A percentile compares a stretch with the other conserved stretches of the same genome.
phyloP scores from a whole-genome alignment of 106 monocot species.

The Xerophyta viscosa region DNA sequence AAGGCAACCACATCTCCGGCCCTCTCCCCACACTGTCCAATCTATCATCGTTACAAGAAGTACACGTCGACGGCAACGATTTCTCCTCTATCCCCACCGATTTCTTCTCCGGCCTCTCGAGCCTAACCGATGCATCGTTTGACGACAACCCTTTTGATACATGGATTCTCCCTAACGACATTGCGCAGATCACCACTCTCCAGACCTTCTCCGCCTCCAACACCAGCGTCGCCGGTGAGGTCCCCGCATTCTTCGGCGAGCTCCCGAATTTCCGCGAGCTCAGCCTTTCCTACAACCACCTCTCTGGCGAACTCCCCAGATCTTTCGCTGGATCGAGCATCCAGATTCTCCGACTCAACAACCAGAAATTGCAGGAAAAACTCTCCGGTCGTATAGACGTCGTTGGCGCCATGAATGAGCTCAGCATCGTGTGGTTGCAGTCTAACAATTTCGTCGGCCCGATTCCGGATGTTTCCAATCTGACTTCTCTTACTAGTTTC shows the following conservation, averaged over 20 bases:
- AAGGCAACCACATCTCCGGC: conserved; percentile 40
- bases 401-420: conserved; percentile 38
- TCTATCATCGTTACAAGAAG: conserved; percentile 28
- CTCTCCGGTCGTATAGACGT: conserved; percentile 62
- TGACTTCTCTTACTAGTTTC: conserved; percentile 40
- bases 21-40: conserved; percentile 44
- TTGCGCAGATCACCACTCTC: conserved; percentile 15
- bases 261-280: conserved; percentile 32
- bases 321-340: conserved; percentile 32
- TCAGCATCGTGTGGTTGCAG: conserved; percentile 53
- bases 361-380: conserved; percentile 32
- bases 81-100: conserved; percentile 46
- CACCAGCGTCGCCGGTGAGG: conserved; percentile 33
- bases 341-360: conserved; percentile 49
- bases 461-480: conserved; percentile 71
- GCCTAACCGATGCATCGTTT: conserved; percentile 34
- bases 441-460: conserved; percentile 75
- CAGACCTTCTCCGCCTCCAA: conserved; percentile 56
- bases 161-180: conserved; percentile 40
- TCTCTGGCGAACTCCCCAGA: conserved; percentile 35
- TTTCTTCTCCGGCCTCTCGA: conserved; percentile 58
- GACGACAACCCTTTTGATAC: conserved; percentile 52
- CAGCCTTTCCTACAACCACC: conserved; percentile 65
- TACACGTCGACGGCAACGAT: conserved; percentile 40
- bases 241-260: conserved; percentile 42